These are phyloP conservation scores for Fusarium caatingaense DNA, from an alignment of 2,329 filamentous ascomycete species.

Conservation along the genomic window DNA sequence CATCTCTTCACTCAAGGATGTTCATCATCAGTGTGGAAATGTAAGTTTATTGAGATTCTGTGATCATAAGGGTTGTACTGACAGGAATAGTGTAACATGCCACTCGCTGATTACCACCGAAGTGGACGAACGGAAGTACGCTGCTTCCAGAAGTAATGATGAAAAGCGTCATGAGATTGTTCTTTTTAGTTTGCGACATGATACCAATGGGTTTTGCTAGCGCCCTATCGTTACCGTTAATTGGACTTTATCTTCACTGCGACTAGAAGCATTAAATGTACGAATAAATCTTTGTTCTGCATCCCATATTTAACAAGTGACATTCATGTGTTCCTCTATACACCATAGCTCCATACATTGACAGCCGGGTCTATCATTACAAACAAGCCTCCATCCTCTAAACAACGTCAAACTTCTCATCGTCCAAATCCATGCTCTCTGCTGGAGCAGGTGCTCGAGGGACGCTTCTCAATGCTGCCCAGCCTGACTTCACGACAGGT, in stretches of 20 bases:
- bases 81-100: conserved; percentile 30
- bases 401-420: conserved; percentile 51
- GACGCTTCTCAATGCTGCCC: conserved; percentile 48
- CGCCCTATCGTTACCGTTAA: not conserved
- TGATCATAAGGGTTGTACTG: not conserved
- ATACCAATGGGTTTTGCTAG: conserved; percentile 12
- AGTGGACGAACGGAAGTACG: conserved; percentile 38
- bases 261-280: not conserved
- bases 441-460: conserved; percentile 34
- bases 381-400: conserved; percentile 3
- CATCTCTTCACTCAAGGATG: conserved; percentile 37
- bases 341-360: not conserved
- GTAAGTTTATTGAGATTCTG: conserved; percentile 8
- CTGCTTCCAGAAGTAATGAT: conserved; percentile 10
- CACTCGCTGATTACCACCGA: conserved; percentile 39
- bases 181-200: not conserved
- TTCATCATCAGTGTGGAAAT: conserved; percentile 38
- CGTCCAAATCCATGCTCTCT: conserved; percentile 49
- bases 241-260: not conserved
- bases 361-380: conserved; percentile 23
- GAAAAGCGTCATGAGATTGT: not conserved
- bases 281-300: not conserved
- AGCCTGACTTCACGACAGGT: conserved; percentile 46
- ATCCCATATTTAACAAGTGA: not conserved
- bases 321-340: not conserved